Conservation (phyloP, 108 stramenopile genomes). For the Mediolabrus comicus region DNA sequence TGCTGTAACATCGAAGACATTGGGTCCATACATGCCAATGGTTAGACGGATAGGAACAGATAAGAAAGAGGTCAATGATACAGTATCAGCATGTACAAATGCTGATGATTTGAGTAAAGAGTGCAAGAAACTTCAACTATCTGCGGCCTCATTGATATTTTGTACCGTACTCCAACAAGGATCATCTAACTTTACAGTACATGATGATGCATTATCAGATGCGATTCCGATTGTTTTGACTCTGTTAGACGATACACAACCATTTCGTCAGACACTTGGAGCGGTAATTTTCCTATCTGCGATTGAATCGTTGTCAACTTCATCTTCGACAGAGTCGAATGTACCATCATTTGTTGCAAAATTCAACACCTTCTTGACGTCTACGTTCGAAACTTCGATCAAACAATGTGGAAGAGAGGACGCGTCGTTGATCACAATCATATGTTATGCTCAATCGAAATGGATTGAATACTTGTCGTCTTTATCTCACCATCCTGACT, state of each 20-base stretch:
- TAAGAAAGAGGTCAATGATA: neutral
- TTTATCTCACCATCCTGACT: neutral
- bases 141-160: conserved; percentile 19
- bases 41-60: conserved; percentile 11
- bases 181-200: neutral
- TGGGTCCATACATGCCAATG: conserved; percentile 24
- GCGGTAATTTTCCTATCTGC: conserved; percentile 18
- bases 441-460: conserved; percentile 35
- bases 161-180: conserved; percentile 3
- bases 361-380: conserved; percentile 4
- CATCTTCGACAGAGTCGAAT: neutral
- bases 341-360: conserved; percentile 6
- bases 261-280: conserved; percentile 27
- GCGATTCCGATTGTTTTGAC: conserved; percentile 22
- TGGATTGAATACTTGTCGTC: conserved; percentile 18
- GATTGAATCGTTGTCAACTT: conserved; percentile 13
- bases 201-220: conserved; percentile 13
- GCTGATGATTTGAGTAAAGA: neutral
- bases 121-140: conserved; percentile 7
- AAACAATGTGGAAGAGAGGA: conserved; percentile 19
- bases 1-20: neutral
- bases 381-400: conserved; percentile 18
- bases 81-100: neutral
- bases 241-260: conserved; percentile 25
- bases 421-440: conserved; percentile 9